phyloP scores from a whole-genome alignment of 2,329 filamentous ascomycete genomes.

The Phyllosticta capitalensis region DNA sequence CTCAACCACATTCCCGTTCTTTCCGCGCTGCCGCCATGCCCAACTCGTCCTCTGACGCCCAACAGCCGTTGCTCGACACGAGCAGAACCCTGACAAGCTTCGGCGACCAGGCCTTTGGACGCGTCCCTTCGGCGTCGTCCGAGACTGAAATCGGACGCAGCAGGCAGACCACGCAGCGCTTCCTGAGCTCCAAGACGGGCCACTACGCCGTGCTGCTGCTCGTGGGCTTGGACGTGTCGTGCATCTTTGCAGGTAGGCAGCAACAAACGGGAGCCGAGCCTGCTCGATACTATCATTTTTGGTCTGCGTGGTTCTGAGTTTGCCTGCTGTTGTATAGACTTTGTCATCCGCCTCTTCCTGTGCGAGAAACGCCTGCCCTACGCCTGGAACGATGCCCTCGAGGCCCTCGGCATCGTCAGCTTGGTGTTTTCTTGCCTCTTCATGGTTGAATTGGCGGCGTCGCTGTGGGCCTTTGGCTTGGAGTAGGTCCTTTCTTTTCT shows the following conservation, averaged over 20 bases:
- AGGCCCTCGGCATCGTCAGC: constrained; percentile 42
- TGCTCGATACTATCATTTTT: background rate
- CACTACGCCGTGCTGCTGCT: constrained; percentile 42
- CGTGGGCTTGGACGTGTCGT: constrained; percentile 41
- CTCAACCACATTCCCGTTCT: background rate
- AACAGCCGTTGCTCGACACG: constrained; percentile 7
- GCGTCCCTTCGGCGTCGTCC: background rate
- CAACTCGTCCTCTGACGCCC: background rate
- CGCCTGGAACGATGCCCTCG: constrained; percentile 28
- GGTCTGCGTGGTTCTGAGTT: background rate
- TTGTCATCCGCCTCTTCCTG: constrained; percentile 40
- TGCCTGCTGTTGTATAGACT: constrained; percentile 25
- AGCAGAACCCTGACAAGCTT: background rate
- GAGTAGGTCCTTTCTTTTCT: constrained; percentile 34
- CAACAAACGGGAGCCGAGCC: background rate
- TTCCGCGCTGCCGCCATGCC: background rate
- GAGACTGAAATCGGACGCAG: constrained; percentile 3
- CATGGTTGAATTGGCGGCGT: constrained; percentile 50
- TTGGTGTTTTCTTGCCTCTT: constrained; percentile 56
- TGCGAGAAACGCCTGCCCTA: constrained; percentile 32
- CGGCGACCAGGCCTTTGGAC: background rate
- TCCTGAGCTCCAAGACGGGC: constrained; percentile 38
- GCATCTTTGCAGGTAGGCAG: constrained; percentile 36
- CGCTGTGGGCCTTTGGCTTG: constrained; percentile 52
- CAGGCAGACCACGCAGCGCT: constrained; percentile 21